These are phyloP conservation scores for Santalum album DNA, from an alignment of 164 flowering plant genomes.

Conservation along the genomic window DNA sequence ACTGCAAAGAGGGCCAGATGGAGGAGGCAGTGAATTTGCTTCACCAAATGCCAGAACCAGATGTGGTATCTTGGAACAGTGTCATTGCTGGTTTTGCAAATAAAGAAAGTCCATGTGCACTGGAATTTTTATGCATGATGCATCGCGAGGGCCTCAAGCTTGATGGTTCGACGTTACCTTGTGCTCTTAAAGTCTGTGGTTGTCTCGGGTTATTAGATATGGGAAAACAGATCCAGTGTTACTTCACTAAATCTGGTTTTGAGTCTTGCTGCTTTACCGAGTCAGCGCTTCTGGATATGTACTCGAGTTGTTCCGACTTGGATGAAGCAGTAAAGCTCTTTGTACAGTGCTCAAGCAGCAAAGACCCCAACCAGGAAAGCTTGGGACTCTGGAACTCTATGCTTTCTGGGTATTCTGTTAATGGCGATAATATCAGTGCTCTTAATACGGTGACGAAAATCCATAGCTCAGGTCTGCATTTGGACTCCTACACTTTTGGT, in stretches of 20 bases:
- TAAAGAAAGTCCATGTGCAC: slow-evolving; percentile 9
- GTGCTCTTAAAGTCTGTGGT: slow-evolving; percentile 21
- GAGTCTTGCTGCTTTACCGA: slow-evolving; percentile 18
- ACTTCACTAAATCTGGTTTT: slow-evolving; percentile 17
- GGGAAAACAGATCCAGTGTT: slow-evolving; percentile 21
- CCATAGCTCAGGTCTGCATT: slow-evolving; percentile 9
- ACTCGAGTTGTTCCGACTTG: slow-evolving; percentile 16
- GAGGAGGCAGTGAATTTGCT: slow-evolving; percentile 18
- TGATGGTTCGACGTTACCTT: slow-evolving; percentile 20
- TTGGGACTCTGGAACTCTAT: slow-evolving; percentile 24
- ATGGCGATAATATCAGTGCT: slow-evolving; percentile 14
- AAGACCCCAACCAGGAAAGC: slow-evolving; percentile 1
- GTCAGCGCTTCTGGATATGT: slow-evolving; percentile 25
- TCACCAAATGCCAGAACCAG: slow-evolving; percentile 14
- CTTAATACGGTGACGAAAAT: slow-evolving; percentile 11
- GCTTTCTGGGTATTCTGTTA: slow-evolving; percentile 22
- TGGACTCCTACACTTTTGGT: slow-evolving; percentile 22
- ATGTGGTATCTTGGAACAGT: slow-evolving; percentile 24
- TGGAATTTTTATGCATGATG: slow-evolving; percentile 16
- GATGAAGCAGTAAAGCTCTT: slow-evolving; percentile 15
- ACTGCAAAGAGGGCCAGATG: slow-evolving; percentile 14
- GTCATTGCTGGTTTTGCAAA: slow-evolving; percentile 19
- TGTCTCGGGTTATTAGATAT: slow-evolving; percentile 7
- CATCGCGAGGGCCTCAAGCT: slow-evolving; percentile 17
- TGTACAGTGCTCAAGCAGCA: slow-evolving; percentile 2